These are phyloP conservation scores for Neurospora sp. DNA, from an alignment of 2,329 filamentous ascomycete genomes.

Conservation along the genomic window DNA sequence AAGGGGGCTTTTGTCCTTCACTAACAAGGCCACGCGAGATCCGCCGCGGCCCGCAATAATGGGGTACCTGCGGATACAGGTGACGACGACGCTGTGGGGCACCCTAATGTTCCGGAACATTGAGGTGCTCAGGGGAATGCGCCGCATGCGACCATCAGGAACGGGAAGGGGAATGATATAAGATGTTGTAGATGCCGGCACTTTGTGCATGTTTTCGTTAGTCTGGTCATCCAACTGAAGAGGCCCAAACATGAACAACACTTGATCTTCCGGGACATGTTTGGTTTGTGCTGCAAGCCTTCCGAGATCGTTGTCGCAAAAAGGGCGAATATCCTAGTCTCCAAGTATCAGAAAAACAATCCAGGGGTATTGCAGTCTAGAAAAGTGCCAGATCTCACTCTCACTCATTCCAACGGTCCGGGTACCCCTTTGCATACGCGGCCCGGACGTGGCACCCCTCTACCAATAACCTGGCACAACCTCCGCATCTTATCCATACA, in stretches of 20 bases:
- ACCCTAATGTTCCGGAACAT: not conserved
- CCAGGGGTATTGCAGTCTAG: not conserved
- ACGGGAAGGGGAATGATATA: not conserved
- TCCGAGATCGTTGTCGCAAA: not conserved
- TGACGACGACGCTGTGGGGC: not conserved
- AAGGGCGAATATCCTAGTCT: not conserved
- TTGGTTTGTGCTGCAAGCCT: not conserved
- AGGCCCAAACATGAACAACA: not conserved
- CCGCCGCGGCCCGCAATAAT: not conserved
- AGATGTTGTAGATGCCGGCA: not conserved
- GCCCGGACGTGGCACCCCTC: not conserved
- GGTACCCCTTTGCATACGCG: not conserved
- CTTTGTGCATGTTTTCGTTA: not conserved
- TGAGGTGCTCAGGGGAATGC: not conserved
- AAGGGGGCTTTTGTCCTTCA: not conserved
- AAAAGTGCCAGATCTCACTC: not conserved
- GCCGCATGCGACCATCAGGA: not conserved
- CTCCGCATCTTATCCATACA: not conserved
- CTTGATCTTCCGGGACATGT: not conserved
- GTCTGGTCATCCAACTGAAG: not conserved
- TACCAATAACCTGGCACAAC: not conserved
- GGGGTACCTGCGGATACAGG: not conserved
- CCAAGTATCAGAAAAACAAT: not conserved
- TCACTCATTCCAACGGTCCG: not conserved
- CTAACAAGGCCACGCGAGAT: not conserved